These are phyloP conservation scores for Panaeolus cyanescens DNA, from an alignment of 768 basidiomycete species.

Conservation along the genomic window DNA sequence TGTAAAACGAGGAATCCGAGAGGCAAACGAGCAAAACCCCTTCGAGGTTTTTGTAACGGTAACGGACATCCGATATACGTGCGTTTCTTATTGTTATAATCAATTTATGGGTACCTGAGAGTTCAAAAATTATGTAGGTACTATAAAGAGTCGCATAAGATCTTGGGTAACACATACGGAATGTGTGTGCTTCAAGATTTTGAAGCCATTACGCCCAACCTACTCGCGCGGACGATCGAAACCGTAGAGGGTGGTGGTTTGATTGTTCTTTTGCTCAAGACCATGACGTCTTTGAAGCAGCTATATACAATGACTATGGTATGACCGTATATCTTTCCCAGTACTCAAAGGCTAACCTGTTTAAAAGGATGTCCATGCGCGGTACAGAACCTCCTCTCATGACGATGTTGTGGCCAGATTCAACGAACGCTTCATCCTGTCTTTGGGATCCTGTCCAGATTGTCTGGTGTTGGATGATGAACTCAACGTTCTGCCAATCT, in stretches of 20 bases:
- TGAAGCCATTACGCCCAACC: constrained; percentile 96
- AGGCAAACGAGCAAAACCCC: constrained; percentile 93
- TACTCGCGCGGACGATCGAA: constrained; percentile 95
- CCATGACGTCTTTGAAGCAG: constrained; percentile 91
- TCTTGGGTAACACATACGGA: constrained; percentile 96
- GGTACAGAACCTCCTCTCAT: constrained; percentile 91
- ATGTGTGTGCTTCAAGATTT: constrained; percentile 98
- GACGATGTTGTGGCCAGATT: constrained; percentile 91
- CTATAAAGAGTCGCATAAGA: constrained; percentile 97
- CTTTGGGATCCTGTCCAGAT: constrained; percentile 89
- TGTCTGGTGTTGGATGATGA: constrained; percentile 97
- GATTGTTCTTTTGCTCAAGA: constrained; percentile 88
- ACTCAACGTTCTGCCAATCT: constrained; percentile 95
- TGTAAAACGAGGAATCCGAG: constrained; percentile 90
- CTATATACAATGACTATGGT: constrained; percentile 90
- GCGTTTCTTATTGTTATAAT: constrained; percentile 29
- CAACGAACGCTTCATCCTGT: constrained; percentile 98
- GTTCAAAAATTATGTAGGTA: constrained; percentile 49
- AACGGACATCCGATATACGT: constrained; percentile 99
- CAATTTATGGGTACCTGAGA: not conserved
- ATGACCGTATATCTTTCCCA: constrained; percentile 13
- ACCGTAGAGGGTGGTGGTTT: constrained; percentile 96
- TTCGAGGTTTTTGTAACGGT: constrained; percentile 98
- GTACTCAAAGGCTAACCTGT: not conserved
- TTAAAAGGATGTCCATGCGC: constrained; percentile 89